Base-by-base conservation (phyloP, 768 basidiomycete genomes). In the Rhizopogon sp. region DNA sequence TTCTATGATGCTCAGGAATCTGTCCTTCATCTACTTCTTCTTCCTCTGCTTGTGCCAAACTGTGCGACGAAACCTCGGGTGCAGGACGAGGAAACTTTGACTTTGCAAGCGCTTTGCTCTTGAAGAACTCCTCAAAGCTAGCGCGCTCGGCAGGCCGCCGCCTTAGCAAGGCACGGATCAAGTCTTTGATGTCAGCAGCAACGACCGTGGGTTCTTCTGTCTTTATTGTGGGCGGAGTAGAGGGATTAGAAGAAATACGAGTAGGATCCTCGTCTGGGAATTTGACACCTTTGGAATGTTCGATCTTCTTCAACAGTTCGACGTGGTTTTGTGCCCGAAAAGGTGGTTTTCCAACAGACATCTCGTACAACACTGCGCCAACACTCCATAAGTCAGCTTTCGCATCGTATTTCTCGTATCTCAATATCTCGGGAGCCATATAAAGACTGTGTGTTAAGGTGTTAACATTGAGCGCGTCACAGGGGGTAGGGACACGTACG, bases 311-410 rank as follows among this genome's bases (percentile, higher is more conserved):
- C 43, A 97, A 74, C 8, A 99, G 80, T 63, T 98, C 97, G 63
- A 98, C 89, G 68, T 98, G 96, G 65, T 98, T 99, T 70, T 86
- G 84, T 0, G 97, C 97, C 14, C 95, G 86, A 71, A 95, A 99
- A 0, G 97, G 97, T 2, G 97, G 90, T 62, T 85, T 86, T 3
- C 95, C 97, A 33, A 93, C 90, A 16, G 84, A 79, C 88, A 97
- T 98, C 70, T 99, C 97, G 72, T 86, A 99, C 2, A 98, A 74
- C 22, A 99, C 95, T 0, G 97, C 93, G 5, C 97, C 97, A 45
- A 98, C 94, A 31, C 93, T 95, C 97, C 97, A 99, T 1, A 99
- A 78, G 67, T 99, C 97, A 10, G 92, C 97, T 68, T 93, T 96
- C 17, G 95, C 95, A 68, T 97, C 94, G 70, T 99, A 98, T 67